Evolutionary conservation across 1,284 basidiomycete species (phyloP).

Genomic region (Pholiota adiposa): DNA sequence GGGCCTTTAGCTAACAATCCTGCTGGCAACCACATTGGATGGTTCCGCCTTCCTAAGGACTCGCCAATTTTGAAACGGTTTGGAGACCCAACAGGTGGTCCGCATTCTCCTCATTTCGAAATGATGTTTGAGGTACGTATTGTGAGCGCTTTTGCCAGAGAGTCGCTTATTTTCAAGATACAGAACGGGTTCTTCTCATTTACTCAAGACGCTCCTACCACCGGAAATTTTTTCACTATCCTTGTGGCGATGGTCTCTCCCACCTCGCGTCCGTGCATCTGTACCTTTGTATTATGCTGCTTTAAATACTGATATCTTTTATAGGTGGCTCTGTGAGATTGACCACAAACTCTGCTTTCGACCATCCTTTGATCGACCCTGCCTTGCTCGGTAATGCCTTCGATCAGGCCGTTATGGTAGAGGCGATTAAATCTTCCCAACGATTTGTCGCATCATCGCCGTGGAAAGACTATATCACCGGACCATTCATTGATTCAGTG

Average conservation of each 20-base stretch:
- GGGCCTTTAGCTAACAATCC: background rate
- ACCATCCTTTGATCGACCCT: conserved; percentile 41
- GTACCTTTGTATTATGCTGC: background rate
- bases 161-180: background rate
- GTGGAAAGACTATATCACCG: conserved; percentile 37
- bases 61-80: background rate
- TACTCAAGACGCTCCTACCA: conserved; percentile 8
- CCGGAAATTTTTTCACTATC: conserved; percentile 33
- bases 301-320: background rate
- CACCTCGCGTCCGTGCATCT: conserved; percentile 30
- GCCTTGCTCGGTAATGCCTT: conserved; percentile 35
- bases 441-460: conserved; percentile 35
- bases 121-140: conserved; percentile 7
- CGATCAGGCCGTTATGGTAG: conserved; percentile 35
- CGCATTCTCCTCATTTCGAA: conserved; percentile 30
- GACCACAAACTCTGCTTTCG: conserved; percentile 34
- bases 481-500: conserved; percentile 12
- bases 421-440: conserved; percentile 33
- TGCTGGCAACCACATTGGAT: conserved; percentile 1
- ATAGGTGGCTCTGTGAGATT: conserved; percentile 31
- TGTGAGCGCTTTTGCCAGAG: background rate
- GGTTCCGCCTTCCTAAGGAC: background rate
- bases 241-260: conserved; percentile 29
- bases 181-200: conserved; percentile 20
- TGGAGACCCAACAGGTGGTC: conserved; percentile 29